These are phyloP conservation scores for Tricholoma furcatifolium DNA, from an alignment of 768 basidiomycete genomes.

Conservation along the genomic window DNA sequence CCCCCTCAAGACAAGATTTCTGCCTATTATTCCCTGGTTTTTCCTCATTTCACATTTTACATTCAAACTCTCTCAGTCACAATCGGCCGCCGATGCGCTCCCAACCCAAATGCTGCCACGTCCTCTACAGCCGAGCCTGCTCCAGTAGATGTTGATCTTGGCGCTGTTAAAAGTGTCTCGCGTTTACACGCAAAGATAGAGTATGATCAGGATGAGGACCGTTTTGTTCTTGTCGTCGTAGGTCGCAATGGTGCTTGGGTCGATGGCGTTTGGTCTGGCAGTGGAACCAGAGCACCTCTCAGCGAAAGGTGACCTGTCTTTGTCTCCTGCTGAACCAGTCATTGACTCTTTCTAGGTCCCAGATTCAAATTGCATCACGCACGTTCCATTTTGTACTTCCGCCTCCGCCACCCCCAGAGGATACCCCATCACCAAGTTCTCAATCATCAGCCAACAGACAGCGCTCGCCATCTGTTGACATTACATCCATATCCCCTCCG, in stretches of 20 bases:
- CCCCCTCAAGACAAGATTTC: constrained; percentile 74
- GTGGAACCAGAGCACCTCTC: constrained; percentile 83
- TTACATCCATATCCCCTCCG: constrained; percentile 79
- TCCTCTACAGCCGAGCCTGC: constrained; percentile 56
- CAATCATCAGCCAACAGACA: constrained; percentile 63
- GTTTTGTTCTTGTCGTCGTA: constrained; percentile 85
- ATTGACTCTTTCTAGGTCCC: constrained; percentile 55
- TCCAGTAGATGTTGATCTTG: constrained; percentile 87
- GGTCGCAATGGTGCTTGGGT: constrained; percentile 99
- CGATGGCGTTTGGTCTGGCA: constrained; percentile 92
- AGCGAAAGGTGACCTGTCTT: constrained; percentile 61
- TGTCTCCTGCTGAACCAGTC: constrained; percentile 8
- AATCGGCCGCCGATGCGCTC: constrained; percentile 86
- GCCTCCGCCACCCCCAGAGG: constrained; percentile 76
- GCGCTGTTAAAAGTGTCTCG: constrained; percentile 96
- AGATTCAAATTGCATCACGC: constrained; percentile 95
- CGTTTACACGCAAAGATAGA: constrained; percentile 94
- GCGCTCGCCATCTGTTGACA: constrained; percentile 80
- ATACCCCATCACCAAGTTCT: constrained; percentile 79
- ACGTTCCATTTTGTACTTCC: constrained; percentile 97
- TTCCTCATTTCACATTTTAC: constrained; percentile 94
- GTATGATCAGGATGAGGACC: constrained; percentile 86
- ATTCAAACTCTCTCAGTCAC: constrained; percentile 93
- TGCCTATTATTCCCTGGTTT: constrained; percentile 92
- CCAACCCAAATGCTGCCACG: constrained; percentile 44